Evolutionary conservation across 1,284 basidiomycete genomes (phyloP).

Genomic region (Xanthoconium separans): DNA sequence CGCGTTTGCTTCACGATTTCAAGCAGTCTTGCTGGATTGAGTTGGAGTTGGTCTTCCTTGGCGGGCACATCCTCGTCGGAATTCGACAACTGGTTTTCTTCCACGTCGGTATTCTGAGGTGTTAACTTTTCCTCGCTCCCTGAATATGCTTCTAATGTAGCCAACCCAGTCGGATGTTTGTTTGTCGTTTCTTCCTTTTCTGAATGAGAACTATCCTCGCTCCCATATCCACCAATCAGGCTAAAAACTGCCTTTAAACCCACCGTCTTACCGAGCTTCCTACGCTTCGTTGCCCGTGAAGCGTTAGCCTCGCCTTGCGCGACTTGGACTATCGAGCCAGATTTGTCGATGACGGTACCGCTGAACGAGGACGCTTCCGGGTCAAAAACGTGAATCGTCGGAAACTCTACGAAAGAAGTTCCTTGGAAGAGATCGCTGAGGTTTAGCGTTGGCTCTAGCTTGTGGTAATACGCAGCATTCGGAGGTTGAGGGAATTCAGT

Average conservation of each 20-base stretch:
- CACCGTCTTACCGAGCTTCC: slow-evolving; percentile 49
- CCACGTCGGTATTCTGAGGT: slow-evolving; percentile 28
- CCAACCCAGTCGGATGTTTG: slow-evolving; percentile 40
- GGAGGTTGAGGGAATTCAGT: slow-evolving; percentile 33
- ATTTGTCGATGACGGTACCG: slow-evolving; percentile 53
- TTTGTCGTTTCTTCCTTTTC: slow-evolving; percentile 31
- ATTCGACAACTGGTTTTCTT: slow-evolving; percentile 21
- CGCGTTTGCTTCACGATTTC: slow-evolving; percentile 48
- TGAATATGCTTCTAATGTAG: slow-evolving; percentile 53
- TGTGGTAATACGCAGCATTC: slow-evolving; percentile 48
- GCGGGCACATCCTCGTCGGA: slow-evolving; percentile 35
- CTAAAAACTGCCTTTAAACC: slow-evolving; percentile 56
- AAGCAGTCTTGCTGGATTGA: slow-evolving; percentile 50
- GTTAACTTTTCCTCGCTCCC: slow-evolving; percentile 44
- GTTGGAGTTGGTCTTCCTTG: slow-evolving; percentile 42
- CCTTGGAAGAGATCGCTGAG: slow-evolving; percentile 52
- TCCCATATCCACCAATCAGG: slow-evolving; percentile 67
- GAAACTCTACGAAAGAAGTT: slow-evolving; percentile 77
- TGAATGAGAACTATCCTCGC: slow-evolving; percentile 49
- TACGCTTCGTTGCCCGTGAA: slow-evolving; percentile 46
- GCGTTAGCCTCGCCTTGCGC: slow-evolving; percentile 33
- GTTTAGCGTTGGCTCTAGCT: slow-evolving; percentile 49
- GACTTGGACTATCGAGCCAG: slow-evolving; percentile 40
- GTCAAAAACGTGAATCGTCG: slow-evolving; percentile 73
- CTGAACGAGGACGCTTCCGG: slow-evolving; percentile 50